Percentiles rank a stretch among this genome's conserved stretches.
Conservation (phyloP, 345 rosid species). For the Nephelium lappaceum region DNA sequence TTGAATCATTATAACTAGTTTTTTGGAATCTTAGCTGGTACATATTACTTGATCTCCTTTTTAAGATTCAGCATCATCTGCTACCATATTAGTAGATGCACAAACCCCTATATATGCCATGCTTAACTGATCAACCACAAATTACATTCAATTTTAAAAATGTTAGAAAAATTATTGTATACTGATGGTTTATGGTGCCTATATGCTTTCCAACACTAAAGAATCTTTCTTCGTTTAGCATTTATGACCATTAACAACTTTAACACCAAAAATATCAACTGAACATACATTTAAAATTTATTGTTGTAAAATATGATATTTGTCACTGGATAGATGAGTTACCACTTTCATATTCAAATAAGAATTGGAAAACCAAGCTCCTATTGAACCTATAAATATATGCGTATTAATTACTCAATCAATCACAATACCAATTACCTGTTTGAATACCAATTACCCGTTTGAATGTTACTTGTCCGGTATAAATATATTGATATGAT, state of each 20-base stretch:
- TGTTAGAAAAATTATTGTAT: too few relatives aligned
- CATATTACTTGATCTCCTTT: too few relatives aligned
- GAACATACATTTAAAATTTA: not conserved
- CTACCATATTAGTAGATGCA: not conserved
- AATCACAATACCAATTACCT: not conserved
- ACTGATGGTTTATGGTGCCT: not conserved
- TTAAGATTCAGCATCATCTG: not conserved
- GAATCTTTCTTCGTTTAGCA: too few relatives aligned
- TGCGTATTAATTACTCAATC: not conserved
- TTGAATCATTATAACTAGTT: too few relatives aligned
- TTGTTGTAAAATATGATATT: not conserved
- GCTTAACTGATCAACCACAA: not conserved
- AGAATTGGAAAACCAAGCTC: not conserved
- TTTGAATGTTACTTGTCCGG: not conserved
- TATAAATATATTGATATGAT: not conserved
- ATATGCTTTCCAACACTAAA: not conserved
- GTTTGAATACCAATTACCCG: too few relatives aligned
- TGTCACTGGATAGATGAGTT: not conserved
- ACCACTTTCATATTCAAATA: not conserved
- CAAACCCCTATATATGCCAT: not conserved
- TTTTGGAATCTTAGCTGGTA: too few relatives aligned
- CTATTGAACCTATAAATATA: not conserved
- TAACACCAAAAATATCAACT: not conserved
- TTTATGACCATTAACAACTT: not conserved
- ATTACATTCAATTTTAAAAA: not conserved